Evolutionary conservation across 257 asterid genomes (phyloP).

Genomic region (Ocimum tenuiflorum): DNA sequence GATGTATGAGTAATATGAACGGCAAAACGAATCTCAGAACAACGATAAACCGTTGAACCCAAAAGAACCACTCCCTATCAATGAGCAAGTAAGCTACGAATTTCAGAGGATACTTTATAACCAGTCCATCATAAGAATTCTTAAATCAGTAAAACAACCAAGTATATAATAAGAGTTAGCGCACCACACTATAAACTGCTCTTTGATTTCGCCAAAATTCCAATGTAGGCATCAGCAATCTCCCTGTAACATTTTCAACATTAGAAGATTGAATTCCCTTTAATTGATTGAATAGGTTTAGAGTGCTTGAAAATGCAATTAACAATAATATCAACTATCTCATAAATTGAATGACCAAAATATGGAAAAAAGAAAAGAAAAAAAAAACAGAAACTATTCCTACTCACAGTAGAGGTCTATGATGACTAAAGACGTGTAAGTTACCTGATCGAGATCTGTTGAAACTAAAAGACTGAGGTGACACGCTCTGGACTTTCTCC

Average conservation of each 20-base stretch:
- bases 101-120: background rate
- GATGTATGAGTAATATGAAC: too few relatives aligned
- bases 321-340: background rate
- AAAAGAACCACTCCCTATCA: too few relatives aligned
- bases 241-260: slow-evolving; percentile 40
- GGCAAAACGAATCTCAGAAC: too few relatives aligned
- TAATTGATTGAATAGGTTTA: background rate
- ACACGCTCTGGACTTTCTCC: slow-evolving; percentile 17
- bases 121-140: background rate
- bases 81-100: background rate
- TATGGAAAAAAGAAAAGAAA: background rate
- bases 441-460: slow-evolving; percentile 73
- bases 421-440: background rate
- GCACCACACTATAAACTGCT: slow-evolving; percentile 51
- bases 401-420: background rate
- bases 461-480: slow-evolving; percentile 35
- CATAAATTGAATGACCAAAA: background rate
- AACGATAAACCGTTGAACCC: too few relatives aligned
- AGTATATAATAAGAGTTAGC: background rate
- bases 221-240: slow-evolving; percentile 57
- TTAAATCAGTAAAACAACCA: background rate
- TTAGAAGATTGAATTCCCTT: background rate
- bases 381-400: background rate
- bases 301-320: background rate
- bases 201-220: slow-evolving; percentile 74